These are phyloP conservation scores for Fomitopsis pulvina DNA, from an alignment of 768 basidiomycete species.

Conservation along the genomic window DNA sequence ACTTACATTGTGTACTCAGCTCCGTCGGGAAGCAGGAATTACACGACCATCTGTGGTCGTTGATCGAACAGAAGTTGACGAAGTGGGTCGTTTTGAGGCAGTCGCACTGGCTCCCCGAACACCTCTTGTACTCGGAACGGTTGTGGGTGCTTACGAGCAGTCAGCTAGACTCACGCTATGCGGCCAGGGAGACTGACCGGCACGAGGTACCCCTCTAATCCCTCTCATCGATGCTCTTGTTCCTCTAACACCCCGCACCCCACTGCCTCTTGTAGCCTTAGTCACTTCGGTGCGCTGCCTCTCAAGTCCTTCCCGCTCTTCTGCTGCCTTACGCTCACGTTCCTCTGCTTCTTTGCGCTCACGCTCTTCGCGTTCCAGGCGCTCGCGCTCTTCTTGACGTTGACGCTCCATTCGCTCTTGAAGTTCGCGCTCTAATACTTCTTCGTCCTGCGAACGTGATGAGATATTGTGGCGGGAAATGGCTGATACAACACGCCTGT, in stretches of 20 bases:
- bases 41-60: neutral
- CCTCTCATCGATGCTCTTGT: constrained; percentile 59
- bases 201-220: constrained; percentile 9
- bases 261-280: constrained; percentile 33
- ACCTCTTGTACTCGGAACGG: neutral
- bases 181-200: constrained; percentile 9
- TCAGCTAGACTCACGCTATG: too few relatives aligned
- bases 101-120: neutral
- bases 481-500: constrained; percentile 41
- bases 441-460: constrained; percentile 48
- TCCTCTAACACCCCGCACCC: constrained; percentile 65
- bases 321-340: constrained; percentile 35
- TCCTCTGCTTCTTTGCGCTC: constrained; percentile 41
- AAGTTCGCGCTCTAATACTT: constrained; percentile 40
- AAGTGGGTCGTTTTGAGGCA: neutral
- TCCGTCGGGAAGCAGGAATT: neutral
- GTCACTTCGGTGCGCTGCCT: constrained; percentile 39
- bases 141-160: neutral
- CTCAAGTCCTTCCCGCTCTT: constrained; percentile 36
- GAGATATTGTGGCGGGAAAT: neutral
- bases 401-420: constrained; percentile 44
- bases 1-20: neutral
- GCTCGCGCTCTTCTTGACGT: constrained; percentile 30
- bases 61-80: neutral
- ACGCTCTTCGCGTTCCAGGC: constrained; percentile 31